Conservation (phyloP, 2,329 filamentous ascomycete species). For the Phaeosphaeriaceae sp. region DNA sequence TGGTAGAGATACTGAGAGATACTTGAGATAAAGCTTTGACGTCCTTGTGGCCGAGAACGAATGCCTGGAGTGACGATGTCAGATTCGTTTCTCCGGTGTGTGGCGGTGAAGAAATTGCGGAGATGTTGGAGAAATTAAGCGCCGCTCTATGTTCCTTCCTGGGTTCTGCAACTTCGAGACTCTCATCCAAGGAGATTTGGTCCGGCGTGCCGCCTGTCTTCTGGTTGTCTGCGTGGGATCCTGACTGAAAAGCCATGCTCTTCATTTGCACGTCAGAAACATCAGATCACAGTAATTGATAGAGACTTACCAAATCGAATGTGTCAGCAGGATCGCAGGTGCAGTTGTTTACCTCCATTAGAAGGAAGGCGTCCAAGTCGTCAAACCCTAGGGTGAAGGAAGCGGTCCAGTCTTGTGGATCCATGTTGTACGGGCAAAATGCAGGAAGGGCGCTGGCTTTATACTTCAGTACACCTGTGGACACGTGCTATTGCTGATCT, state of each 20-base stretch:
- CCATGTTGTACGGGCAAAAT: conserved; percentile 1
- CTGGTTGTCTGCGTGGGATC: background rate
- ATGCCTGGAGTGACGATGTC: background rate
- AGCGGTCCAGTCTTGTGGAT: background rate
- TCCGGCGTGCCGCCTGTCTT: background rate
- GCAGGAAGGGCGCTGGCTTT: background rate
- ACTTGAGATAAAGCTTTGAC: background rate
- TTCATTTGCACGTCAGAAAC: background rate
- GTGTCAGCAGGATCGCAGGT: background rate
- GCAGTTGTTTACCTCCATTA: background rate
- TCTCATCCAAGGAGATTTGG: background rate
- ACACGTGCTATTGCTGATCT: conserved; percentile 1
- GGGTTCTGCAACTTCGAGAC: background rate
- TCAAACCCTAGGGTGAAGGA: background rate
- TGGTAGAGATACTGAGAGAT: background rate
- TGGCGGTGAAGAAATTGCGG: background rate
- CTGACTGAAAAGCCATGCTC: background rate
- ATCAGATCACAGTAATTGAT: background rate
- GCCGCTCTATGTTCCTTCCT: background rate
- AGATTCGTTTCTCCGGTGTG: background rate
- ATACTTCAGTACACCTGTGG: background rate
- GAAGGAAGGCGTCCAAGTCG: conserved; percentile 1
- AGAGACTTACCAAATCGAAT: background rate
- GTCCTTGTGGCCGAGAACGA: background rate
- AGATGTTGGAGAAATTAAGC: background rate